A percentile compares a stretch with the other conserved stretches of the same genome.
Conservation (phyloP, 192 early-diverging fungal species). For the Powellomyces hirtus region DNA sequence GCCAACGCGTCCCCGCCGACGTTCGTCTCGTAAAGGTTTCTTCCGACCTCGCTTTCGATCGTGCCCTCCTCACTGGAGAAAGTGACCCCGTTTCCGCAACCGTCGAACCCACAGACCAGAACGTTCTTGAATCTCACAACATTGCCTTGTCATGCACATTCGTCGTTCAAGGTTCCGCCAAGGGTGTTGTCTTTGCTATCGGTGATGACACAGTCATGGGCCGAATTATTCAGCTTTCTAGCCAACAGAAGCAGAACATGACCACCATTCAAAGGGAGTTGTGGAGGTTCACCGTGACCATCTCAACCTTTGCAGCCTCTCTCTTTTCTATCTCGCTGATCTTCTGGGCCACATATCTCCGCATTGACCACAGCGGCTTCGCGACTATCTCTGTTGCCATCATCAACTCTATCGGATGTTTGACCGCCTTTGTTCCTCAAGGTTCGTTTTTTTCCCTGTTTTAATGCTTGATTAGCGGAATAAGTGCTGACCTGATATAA, state of each 20-base stretch:
- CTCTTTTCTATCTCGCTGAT: slow-evolving; percentile 19
- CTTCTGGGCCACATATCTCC: background rate
- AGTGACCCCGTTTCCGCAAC: slow-evolving; percentile 63
- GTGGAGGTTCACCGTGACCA: slow-evolving; percentile 44
- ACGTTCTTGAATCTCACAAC: slow-evolving; percentile 77
- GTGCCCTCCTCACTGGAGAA: slow-evolving; percentile 76
- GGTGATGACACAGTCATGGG: slow-evolving; percentile 12
- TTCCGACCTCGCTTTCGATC: slow-evolving; percentile 75
- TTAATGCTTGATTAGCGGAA: no score
- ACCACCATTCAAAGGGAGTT: slow-evolving; percentile 67
- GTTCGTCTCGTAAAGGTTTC: slow-evolving; percentile 62
- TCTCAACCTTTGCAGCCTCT: slow-evolving; percentile 23
- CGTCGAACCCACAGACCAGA: slow-evolving; percentile 63
- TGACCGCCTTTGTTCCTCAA: slow-evolving; percentile 41
- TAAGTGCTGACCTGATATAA: no score
- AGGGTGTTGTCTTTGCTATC: slow-evolving; percentile 72
- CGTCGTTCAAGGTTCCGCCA: slow-evolving; percentile 69
- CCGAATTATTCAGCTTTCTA: background rate
- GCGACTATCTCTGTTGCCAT: no score
- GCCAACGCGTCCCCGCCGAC: slow-evolving; percentile 79
- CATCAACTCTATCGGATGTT: slow-evolving; percentile 22
- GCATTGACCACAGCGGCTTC: slow-evolving; percentile 4
- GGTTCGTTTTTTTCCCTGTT: background rate
- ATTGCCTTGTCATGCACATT: slow-evolving; percentile 74
- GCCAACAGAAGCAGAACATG: background rate